Conservation (phyloP, 805 yeast genomes). For the Myxozyma kluyveri region DNA sequence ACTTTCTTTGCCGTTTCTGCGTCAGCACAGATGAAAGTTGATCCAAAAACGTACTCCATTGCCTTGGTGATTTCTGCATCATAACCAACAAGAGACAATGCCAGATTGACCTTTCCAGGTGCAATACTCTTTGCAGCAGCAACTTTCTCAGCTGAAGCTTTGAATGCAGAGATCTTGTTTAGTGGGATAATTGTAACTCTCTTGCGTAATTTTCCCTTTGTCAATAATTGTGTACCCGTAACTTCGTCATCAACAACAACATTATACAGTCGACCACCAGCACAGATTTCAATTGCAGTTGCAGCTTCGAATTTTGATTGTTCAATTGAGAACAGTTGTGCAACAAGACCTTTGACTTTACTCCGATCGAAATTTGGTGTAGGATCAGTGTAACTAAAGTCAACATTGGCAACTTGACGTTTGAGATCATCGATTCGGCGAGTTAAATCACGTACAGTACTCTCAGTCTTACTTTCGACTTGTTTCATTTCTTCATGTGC, state of each 20-base stretch:
- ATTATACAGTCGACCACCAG: slow-evolving; percentile 86
- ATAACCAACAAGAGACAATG: slow-evolving; percentile 73
- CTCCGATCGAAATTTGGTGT: slow-evolving; percentile 54
- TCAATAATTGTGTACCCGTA: slow-evolving; percentile 79
- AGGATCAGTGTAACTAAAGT: slow-evolving; percentile 71
- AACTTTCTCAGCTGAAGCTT: slow-evolving; percentile 52
- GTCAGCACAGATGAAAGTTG: slow-evolving; percentile 81
- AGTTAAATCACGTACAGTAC: slow-evolving; percentile 45
- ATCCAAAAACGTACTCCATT: slow-evolving; percentile 88
- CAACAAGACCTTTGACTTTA: slow-evolving; percentile 84
- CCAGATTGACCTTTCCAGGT: slow-evolving; percentile 86
- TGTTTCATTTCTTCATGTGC: slow-evolving; percentile 26
- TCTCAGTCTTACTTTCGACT: slow-evolving; percentile 34
- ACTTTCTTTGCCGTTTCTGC: slow-evolving; percentile 83
- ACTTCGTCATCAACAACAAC: slow-evolving; percentile 86
- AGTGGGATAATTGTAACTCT: slow-evolving; percentile 91
- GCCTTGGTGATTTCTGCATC: slow-evolving; percentile 70
- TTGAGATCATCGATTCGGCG: slow-evolving; percentile 54
- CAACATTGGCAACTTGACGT: slow-evolving; percentile 67
- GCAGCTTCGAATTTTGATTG: slow-evolving; percentile 59
- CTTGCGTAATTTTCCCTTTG: slow-evolving; percentile 70
- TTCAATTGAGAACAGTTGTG: slow-evolving; percentile 69
- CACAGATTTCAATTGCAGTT: slow-evolving; percentile 86
- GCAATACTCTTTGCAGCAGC: slow-evolving; percentile 69
- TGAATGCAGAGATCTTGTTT: slow-evolving; percentile 71